Percentiles rank a stretch among this genome's conserved stretches.
Evolutionary conservation across 2,329 filamentous ascomycete species (phyloP).

Genomic region (Escovopsis sp.): DNA sequence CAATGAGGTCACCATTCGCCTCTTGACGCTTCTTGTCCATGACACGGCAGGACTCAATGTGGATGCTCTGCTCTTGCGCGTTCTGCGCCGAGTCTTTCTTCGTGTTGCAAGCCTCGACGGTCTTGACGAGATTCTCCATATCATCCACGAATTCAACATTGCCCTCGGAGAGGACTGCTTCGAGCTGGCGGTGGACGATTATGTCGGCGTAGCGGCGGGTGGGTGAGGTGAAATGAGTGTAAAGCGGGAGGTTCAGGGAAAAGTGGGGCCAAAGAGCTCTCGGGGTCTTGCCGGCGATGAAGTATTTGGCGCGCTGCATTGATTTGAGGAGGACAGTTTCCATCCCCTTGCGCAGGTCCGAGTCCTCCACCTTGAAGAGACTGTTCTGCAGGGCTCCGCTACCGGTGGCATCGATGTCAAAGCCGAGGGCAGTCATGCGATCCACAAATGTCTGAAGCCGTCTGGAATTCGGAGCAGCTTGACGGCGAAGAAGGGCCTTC

Average conservation of each 20-base stretch:
- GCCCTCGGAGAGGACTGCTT: slow-evolving; percentile 68
- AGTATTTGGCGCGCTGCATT: slow-evolving; percentile 95
- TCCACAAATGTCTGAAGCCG: slow-evolving; percentile 84
- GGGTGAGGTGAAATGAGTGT: slow-evolving; percentile 95
- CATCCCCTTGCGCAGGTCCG: slow-evolving; percentile 89
- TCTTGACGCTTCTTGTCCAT: slow-evolving; percentile 89
- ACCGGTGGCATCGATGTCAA: slow-evolving; percentile 76
- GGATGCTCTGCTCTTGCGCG: slow-evolving; percentile 95
- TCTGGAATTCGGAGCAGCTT: slow-evolving; percentile 70
- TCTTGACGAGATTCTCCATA: slow-evolving; percentile 76
- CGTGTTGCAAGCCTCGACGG: slow-evolving; percentile 88
- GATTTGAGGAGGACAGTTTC: slow-evolving; percentile 90
- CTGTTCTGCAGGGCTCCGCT: slow-evolving; percentile 89
- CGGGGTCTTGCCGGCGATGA: slow-evolving; percentile 62
- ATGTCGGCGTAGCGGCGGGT: slow-evolving; percentile 91
- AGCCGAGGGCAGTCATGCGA: slow-evolving; percentile 81
- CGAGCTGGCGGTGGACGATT: slow-evolving; percentile 86
- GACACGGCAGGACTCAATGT: slow-evolving; percentile 89
- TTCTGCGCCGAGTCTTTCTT: slow-evolving; percentile 98
- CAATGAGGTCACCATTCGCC: slow-evolving; percentile 78
- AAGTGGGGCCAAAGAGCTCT: slow-evolving; percentile 77
- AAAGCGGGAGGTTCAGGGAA: slow-evolving; percentile 78
- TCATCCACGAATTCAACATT: slow-evolving; percentile 79
- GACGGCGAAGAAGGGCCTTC: slow-evolving; percentile 81
- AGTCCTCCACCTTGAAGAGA: slow-evolving; percentile 81